Evolutionary conservation across 2,329 filamentous ascomycete species (phyloP).

Genomic region (Neurospora crassa): DNA sequence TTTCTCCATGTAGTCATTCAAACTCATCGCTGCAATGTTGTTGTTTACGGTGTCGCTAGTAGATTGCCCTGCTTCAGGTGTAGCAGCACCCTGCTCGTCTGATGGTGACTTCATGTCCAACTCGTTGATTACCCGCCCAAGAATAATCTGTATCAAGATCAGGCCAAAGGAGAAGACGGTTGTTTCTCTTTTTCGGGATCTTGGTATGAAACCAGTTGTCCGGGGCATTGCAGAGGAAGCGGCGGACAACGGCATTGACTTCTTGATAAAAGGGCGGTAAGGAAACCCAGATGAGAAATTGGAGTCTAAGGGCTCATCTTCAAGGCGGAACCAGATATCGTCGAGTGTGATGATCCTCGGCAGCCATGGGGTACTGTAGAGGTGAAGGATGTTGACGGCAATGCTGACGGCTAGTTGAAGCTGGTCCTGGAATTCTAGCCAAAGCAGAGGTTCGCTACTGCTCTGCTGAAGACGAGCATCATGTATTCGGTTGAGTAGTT

Average conservation of each 20-base stretch:
- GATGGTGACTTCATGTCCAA: neutral
- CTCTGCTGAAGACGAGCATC: neutral
- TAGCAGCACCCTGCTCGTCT: neutral
- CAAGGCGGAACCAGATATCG: conserved; percentile 3
- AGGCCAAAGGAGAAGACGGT: conserved; percentile 1
- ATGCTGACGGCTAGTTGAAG: conserved; percentile 4
- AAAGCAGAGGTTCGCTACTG: neutral
- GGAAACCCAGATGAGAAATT: neutral
- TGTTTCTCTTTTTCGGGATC: neutral
- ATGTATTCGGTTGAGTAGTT: neutral
- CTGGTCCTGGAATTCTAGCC: conserved; percentile 1
- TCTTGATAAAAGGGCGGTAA: conserved; percentile 1
- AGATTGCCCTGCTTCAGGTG: neutral
- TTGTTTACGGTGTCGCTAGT: neutral
- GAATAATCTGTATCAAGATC: conserved; percentile 1
- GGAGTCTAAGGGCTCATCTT: neutral
- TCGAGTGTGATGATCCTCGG: conserved; percentile 5
- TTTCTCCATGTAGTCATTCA: no score
- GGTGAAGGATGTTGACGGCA: conserved; percentile 6
- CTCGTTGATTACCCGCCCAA: neutral
- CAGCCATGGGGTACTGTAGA: conserved; percentile 10
- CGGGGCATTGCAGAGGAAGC: neutral
- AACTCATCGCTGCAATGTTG: neutral
- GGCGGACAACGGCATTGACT: neutral
- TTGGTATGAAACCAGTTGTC: neutral